These are phyloP conservation scores for Rhizopus arrhizus DNA, from an alignment of 371 early-diverging fungal genomes.

Conservation along the genomic window DNA sequence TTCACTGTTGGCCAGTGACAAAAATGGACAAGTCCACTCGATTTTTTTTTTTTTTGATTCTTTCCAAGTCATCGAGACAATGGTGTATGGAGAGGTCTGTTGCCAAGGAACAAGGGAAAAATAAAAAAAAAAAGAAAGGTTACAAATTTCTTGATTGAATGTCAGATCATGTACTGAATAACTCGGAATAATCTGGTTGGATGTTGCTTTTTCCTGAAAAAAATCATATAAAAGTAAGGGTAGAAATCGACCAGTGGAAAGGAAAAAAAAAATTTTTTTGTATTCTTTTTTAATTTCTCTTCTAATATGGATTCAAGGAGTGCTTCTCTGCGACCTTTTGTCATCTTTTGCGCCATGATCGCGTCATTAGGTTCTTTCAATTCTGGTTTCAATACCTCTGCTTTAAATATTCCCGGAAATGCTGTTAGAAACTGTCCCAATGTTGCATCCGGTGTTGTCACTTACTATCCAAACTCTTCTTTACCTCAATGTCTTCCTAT, in stretches of 20 bases:
- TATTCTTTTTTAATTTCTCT: not conserved
- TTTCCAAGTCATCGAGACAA: too few relatives aligned
- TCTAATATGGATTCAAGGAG: conserved; percentile 21
- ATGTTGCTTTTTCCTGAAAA: not conserved
- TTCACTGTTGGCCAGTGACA: too few relatives aligned
- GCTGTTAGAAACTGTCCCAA: conserved; percentile 41
- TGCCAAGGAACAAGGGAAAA: not conserved
- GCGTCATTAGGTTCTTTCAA: conserved; percentile 49
- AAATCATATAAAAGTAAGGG: not conserved
- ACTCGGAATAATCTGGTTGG: conserved; percentile 5
- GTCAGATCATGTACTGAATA: conserved; percentile 4
- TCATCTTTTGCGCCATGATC: conserved; percentile 44
- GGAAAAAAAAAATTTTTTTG: not conserved
- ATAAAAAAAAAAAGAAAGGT: not conserved
- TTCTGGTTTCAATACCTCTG: conserved; percentile 50
- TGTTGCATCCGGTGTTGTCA: conserved; percentile 38
- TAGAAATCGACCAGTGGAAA: not conserved
- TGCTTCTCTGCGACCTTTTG: conserved; percentile 30
- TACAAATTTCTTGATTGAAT: not conserved
- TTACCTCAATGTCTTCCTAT: conserved; percentile 52
- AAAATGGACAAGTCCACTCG: too few relatives aligned
- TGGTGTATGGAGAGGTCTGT: not conserved
- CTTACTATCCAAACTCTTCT: conserved; percentile 41
- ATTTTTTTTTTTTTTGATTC: too few relatives aligned
- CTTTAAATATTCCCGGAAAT: conserved; percentile 48